phyloP scores from a whole-genome alignment of 2,329 filamentous ascomycete genomes.

The Rutstroemia sp. region DNA sequence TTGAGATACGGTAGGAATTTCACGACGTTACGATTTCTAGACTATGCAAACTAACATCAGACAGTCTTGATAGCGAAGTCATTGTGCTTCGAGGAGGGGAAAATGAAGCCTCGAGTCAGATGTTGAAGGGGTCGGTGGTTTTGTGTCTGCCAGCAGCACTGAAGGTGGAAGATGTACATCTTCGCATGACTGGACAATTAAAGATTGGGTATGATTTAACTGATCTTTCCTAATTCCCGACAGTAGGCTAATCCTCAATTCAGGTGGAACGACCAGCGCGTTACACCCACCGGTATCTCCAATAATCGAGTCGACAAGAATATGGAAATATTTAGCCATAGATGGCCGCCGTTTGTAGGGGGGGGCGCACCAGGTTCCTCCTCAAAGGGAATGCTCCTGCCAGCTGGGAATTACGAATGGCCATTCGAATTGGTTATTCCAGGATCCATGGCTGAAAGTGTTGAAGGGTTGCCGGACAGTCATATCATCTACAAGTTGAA shows the following conservation, averaged over 20 bases:
- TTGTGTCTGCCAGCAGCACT: constrained; percentile 63
- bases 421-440: constrained; percentile 70
- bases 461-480: constrained; percentile 81
- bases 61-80: constrained; percentile 69
- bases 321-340: constrained; percentile 56
- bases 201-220: constrained; percentile 53
- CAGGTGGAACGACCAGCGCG: constrained; percentile 45
- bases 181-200: constrained; percentile 63
- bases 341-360: constrained; percentile 60
- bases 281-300: constrained; percentile 50
- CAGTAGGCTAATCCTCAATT: neutral
- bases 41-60: constrained; percentile 9
- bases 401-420: constrained; percentile 75
- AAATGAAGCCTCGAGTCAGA: constrained; percentile 67
- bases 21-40: neutral
- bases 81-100: constrained; percentile 71
- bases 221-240: constrained; percentile 2
- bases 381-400: constrained; percentile 50
- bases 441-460: constrained; percentile 71
- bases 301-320: constrained; percentile 53
- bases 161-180: constrained; percentile 64
- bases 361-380: constrained; percentile 36
- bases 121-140: constrained; percentile 66
- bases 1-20: constrained; percentile 30
- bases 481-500: constrained; percentile 88